Percentiles rank a stretch among this genome's conserved stretches.
These are phyloP conservation scores for Cercophora samala DNA, from an alignment of 495 filamentous ascomycete species.

Conservation along the genomic window DNA sequence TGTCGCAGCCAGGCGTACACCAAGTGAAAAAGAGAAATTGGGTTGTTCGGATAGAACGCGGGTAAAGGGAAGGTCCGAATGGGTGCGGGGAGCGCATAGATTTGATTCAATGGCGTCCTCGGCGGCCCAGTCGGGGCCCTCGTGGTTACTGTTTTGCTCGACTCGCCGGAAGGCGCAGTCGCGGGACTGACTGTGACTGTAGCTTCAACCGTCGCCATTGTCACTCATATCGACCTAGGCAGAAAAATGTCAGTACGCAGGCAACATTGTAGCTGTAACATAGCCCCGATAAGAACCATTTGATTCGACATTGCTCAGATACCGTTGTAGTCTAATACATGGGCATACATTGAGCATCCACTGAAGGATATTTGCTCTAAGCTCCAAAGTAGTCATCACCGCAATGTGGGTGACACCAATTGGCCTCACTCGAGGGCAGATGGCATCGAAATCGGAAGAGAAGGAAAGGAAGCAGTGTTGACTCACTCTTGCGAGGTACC, in stretches of 20 bases:
- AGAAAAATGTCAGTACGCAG: not conserved
- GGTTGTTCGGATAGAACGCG: slow-evolving; percentile 85
- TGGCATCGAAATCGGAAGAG: slow-evolving; percentile 3
- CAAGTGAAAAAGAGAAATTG: slow-evolving; percentile 77
- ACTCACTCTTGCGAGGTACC: slow-evolving; percentile 31
- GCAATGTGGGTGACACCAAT: slow-evolving; percentile 29
- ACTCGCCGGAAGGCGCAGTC: not conserved
- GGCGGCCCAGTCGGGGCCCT: slow-evolving; percentile 19
- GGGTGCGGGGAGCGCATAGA: slow-evolving; percentile 78
- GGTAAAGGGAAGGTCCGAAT: slow-evolving; percentile 78
- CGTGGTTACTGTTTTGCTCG: slow-evolving; percentile 19
- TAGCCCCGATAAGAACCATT: not conserved
- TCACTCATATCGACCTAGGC: slow-evolving; percentile 37
- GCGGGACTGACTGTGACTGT: slow-evolving; percentile 5
- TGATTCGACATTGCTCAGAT: slow-evolving; percentile 63
- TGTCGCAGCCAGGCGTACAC: slow-evolving; percentile 72
- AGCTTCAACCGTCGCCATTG: slow-evolving; percentile 1
- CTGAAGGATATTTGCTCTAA: slow-evolving; percentile 64
- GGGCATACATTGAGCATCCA: slow-evolving; percentile 49
- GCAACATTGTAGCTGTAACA: not conserved
- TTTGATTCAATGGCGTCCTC: slow-evolving; percentile 53
- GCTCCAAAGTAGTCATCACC: slow-evolving; percentile 61
- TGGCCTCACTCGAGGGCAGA: not conserved
- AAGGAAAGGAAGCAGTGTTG: not conserved
- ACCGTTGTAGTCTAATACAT: slow-evolving; percentile 96